Conservation (phyloP, 495 filamentous ascomycete genomes). For the Xylaria venustula region DNA sequence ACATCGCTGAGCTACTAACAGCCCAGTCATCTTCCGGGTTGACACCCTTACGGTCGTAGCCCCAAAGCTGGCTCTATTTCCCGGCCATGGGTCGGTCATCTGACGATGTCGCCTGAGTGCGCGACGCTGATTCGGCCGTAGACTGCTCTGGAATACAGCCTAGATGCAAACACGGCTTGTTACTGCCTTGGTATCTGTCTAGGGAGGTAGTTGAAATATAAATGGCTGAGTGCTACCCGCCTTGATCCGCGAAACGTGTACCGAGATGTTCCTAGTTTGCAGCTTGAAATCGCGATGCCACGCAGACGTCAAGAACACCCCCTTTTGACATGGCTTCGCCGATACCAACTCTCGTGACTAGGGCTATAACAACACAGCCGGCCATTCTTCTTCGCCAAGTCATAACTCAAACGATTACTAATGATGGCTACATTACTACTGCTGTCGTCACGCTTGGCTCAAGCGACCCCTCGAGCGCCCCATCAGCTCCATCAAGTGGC, state of each 20-base stretch:
- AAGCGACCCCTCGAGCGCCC: constrained; percentile 17
- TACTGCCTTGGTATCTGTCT: not conserved
- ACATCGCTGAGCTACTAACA: not conserved
- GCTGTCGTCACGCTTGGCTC: constrained; percentile 27
- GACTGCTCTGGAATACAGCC: not conserved
- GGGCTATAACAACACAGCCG: not conserved
- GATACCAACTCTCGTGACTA: not conserved
- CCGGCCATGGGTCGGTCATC: not conserved
- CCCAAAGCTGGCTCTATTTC: not conserved
- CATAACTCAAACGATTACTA: constrained; percentile 28
- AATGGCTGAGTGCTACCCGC: not conserved
- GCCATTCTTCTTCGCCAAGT: constrained; percentile 17
- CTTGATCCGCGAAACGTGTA: not conserved
- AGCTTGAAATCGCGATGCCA: not conserved
- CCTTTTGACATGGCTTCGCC: not conserved
- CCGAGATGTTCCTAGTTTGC: not conserved
- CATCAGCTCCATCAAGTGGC: constrained; percentile 13
- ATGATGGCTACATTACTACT: constrained; percentile 26
- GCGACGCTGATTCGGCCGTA: not conserved
- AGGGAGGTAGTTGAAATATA: not conserved
- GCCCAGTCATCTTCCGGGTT: constrained; percentile 7
- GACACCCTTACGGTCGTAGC: not conserved
- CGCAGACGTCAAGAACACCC: not conserved
- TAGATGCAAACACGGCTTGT: not conserved
- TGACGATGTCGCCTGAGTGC: not conserved